phyloP scores from a whole-genome alignment of 179 eudicot species.

The Monotropa hypopitys region DNA sequence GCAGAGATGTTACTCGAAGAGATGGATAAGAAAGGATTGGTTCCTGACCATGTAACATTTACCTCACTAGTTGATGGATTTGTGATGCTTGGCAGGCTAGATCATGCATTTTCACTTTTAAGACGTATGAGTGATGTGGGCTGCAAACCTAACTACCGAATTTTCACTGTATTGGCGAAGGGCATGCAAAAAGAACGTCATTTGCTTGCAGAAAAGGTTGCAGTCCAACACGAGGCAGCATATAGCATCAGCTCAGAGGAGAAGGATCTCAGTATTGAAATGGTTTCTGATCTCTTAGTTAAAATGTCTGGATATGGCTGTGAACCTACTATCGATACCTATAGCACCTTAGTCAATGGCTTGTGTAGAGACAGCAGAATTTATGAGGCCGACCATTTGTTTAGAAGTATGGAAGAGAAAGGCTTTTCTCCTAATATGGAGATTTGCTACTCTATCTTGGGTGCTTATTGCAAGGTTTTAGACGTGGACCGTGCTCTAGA shows the following conservation, averaged over 20 bases:
- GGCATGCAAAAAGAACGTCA: conserved; percentile 41
- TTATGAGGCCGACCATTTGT: conserved; percentile 42
- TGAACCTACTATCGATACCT: conserved; percentile 44
- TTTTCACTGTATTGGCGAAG: conserved; percentile 36
- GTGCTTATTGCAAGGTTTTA: conserved; percentile 37
- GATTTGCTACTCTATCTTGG: conserved; percentile 32
- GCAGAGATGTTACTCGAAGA: conserved; percentile 49
- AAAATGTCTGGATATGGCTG: conserved; percentile 42
- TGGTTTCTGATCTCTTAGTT: conserved; percentile 23
- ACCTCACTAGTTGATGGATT: conserved; percentile 54
- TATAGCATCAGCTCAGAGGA: conserved; percentile 19
- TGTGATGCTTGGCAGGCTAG: conserved; percentile 37
- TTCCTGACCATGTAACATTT: conserved; percentile 56
- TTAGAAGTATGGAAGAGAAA: conserved; percentile 43
- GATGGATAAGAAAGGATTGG: conserved; percentile 39
- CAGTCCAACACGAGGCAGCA: conserved; percentile 29
- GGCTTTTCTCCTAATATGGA: conserved; percentile 25
- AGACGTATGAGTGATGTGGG: conserved; percentile 32
- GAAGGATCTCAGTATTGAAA: conserved; percentile 21
- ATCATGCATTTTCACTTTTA: conserved; percentile 47
- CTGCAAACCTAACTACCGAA: conserved; percentile 45
- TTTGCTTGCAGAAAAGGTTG: conserved; percentile 26
- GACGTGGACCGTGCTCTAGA: conserved; percentile 45
- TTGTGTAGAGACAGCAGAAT: conserved; percentile 43
- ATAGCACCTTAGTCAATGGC: conserved; percentile 32